Base-by-base conservation (phyloP, 257 asterid species). In the Plantago elongata region DNA sequence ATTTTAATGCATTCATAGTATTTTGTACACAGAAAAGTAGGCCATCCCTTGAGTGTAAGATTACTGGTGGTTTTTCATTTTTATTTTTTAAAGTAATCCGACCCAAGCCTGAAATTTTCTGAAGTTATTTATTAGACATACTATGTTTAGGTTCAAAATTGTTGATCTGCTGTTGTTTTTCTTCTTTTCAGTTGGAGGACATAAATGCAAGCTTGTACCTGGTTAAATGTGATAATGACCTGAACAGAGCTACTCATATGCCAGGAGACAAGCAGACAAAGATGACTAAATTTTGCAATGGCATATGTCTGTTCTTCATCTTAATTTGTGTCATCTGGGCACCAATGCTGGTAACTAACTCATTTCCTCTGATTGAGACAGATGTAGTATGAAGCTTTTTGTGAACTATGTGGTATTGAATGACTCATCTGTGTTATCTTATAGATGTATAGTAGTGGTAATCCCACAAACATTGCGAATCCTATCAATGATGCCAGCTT, bases 391-490 rank as follows among this genome's bases (percentile, higher is more conserved):
- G 40, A 34, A 34, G 8, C 5, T 34, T 57, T 30, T 15, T 55
- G 3, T 5, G 40, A 5, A 15, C 2, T 9, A 57, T 27, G 43
- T 27, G 43, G 43, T 54, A 63, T 54, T 40, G 27, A 61, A 62
- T 50, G 45, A 42, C 30, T 60, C 42, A 43, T 60, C 54, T 45
- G 46, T 50, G 66, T 72, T 70, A 65, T 70, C 63, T 42, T 74
- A 44, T 83, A 93, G 99, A 89, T 89, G 96, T 93, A 93, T 74
- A 93, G 99, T 77, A 89, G 97, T 49, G 99, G 99, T 27, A 93
- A 93, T 73, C 99, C 99, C 40, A 87, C 99, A 54, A 93, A 93
- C 74, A 89, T 93, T 61, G 95, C 97, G 13, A 93, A 93, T 71
- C 99, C 99, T 29, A 79, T 93, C 65, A 87, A 87, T 34, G 99